Evolutionary conservation across 805 yeast species (phyloP), one percentile per base, ranked within the genome.

Genomic region (Tetrapisispora nanseiensis): DNA sequence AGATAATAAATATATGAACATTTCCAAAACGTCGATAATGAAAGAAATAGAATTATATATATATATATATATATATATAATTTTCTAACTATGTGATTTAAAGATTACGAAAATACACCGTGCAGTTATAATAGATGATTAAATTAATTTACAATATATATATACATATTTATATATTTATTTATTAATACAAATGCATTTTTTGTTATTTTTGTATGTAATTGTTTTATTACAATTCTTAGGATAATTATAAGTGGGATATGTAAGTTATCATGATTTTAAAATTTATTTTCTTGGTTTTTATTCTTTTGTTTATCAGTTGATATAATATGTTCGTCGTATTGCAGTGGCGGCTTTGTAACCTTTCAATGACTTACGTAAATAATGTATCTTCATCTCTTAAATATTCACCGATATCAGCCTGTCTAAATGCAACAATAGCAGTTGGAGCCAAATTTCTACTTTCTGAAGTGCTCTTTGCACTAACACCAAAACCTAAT

Each of bases 381-480:
- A 90, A 90, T 51, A 90, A 68, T 32, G 96, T 86, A 65, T 92
- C 97, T 71, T 92, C 98, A 57, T 92, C 97, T 75, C 98, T 87
- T 59, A 92, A 72, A 59, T 86, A 92, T 66, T 92, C 98, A 49
- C 98, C 98, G 51, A 92, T 86, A 69, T 92, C 98, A 51, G 94
- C 85, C 63, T 92, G 98, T 74, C 98, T 80, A 63, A 85, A 90
- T 4, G 95, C 95, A 13, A 90, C 95, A 40, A 92, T 89, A 20
- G 81, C 92, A 21, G 95, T 90, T 43, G 98, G 98, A 61, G 84
- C 95, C 54, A 87, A 69, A 57, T 78, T 76, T 63, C 92, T 79
- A 20, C 92, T 78, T 61, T 90, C 98, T 27, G 78, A 72, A 9
- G 97, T 87, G 26, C 95, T 80, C 65, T 86, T 89, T 27, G 97